Conservation (phyloP, 192 early-diverging fungal species). For the Geranomyces michiganensis region DNA sequence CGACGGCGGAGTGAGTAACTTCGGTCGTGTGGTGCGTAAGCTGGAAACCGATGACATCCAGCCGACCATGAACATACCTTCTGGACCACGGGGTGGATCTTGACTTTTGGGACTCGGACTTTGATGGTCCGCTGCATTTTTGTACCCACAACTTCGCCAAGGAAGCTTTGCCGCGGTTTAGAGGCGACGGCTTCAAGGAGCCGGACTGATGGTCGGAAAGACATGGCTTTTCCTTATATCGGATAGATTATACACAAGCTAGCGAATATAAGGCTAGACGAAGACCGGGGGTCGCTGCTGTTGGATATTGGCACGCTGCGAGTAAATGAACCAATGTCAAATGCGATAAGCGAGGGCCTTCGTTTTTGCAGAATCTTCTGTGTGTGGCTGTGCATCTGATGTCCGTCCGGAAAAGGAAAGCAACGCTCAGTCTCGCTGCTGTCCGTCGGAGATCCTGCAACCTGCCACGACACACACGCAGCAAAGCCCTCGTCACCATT, state of each 20-base stretch:
- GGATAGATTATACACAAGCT: background rate
- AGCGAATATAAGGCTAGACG: background rate
- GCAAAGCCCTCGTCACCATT: no score
- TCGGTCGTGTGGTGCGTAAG: background rate
- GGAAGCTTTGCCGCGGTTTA: constrained; percentile 15
- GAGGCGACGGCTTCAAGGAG: background rate
- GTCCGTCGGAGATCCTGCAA: no score
- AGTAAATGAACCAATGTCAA: no score
- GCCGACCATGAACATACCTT: constrained; percentile 73
- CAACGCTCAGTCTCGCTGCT: no score
- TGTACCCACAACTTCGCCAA: constrained; percentile 86
- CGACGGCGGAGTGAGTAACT: background rate
- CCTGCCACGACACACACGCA: no score
- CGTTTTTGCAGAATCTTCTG: no score
- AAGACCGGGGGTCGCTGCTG: no score
- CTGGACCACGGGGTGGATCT: constrained; percentile 78
- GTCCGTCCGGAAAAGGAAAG: no score
- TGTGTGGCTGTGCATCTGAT: no score
- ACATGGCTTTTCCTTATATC: background rate
- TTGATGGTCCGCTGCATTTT: constrained; percentile 90
- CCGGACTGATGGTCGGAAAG: background rate
- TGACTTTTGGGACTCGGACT: constrained; percentile 77
- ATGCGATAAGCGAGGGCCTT: no score
- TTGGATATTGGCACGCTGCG: no score
- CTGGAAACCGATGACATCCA: background rate